Base-by-base conservation (phyloP, 2,329 filamentous ascomycete genomes). In the Colletotrichum orchidophilum region DNA sequence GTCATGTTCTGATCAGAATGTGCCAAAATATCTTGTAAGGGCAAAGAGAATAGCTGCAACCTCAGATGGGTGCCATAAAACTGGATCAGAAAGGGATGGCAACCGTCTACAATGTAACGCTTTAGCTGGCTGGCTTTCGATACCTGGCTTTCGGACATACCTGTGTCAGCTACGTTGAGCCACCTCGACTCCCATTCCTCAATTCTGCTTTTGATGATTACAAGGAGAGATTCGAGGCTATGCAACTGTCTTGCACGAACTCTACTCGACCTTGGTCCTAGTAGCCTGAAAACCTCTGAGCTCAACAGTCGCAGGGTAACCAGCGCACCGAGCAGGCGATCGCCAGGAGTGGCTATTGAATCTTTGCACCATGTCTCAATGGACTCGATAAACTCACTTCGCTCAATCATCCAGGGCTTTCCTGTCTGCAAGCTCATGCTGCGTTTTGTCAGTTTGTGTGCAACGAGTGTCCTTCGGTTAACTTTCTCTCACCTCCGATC, bases 321-420 rank as follows among this genome's bases (percentile, higher is more conserved):
- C 33, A 84, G 78, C 5, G 81, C 79, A n/a, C 77, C 78, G 3
- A 83, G 75, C 3, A 83, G 74, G 7, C 76, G 72, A 70, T 83
- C 82, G 4, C 75, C 79, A 1, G 78, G 73, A 15, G 76, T 76
- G 3, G 80, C 80, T 49, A 77, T 66, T 0, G 68, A 69, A 27
- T 80, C 75, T 9, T 73, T 74, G 72, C 80, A 78, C 82, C 82
- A 84, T 13, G 73, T 74, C 21, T 79, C 78, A 7, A 78, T 74
- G n/a, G 80, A 78, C 29, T 78, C 77, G 57, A 83, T 80, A 58
- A 83, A 78, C 18, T 78, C 75, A 50, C 76, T 80, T 13, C 79
- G 75, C 39, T 82, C 81, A 27, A 83, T 82, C 82, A 84, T 84
- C 75, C 79, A 83, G 0, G 82, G 82, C 59, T 81, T 83, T 5